Evolutionary conservation across 1,284 basidiomycete genomes (phyloP).

Genomic region (Ganoderma lingzhi): DNA sequence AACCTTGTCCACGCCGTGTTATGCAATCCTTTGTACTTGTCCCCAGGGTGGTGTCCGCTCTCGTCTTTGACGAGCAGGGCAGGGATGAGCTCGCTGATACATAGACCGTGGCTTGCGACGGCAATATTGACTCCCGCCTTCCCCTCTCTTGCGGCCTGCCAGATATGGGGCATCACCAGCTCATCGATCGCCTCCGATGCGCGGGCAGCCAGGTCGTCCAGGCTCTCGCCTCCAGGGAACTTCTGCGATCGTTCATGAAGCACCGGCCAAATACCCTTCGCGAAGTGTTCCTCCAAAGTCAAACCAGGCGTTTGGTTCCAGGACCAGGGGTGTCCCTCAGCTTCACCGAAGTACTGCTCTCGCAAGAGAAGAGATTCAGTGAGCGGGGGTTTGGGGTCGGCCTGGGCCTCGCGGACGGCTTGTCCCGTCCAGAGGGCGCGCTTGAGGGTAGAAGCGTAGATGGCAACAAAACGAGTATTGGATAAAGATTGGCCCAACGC

Average conservation of each 20-base stretch:
- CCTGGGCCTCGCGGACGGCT: conserved; percentile 61
- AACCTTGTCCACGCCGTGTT: conserved; percentile 81
- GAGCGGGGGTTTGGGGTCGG: conserved; percentile 62
- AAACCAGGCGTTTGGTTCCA: conserved; percentile 42
- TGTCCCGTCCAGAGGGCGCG: conserved; percentile 80
- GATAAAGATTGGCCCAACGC: conserved; percentile 75
- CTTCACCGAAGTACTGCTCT: conserved; percentile 79
- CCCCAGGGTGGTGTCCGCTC: conserved; percentile 39
- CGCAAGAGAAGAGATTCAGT: conserved; percentile 60
- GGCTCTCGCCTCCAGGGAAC: conserved; percentile 80
- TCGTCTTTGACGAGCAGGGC: conserved; percentile 55
- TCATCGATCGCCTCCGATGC: conserved; percentile 67
- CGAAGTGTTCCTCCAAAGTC: conserved; percentile 59
- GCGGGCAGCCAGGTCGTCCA: conserved; percentile 71
- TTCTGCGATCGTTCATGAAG: conserved; percentile 56
- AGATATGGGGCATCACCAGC: conserved; percentile 68
- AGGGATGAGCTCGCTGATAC: conserved; percentile 71
- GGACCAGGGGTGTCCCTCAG: conserved; percentile 70
- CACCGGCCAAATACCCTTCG: conserved; percentile 59
- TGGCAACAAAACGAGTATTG: conserved; percentile 64
- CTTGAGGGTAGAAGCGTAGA: conserved; percentile 84
- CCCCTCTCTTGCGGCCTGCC: conserved; percentile 48
- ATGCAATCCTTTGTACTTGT: conserved; percentile 59
- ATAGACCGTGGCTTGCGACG: conserved; percentile 84
- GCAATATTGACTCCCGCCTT: conserved; percentile 63